These are phyloP conservation scores for Onygenales sp. DNA, from an alignment of 2,329 filamentous ascomycete genomes.

Conservation along the genomic window DNA sequence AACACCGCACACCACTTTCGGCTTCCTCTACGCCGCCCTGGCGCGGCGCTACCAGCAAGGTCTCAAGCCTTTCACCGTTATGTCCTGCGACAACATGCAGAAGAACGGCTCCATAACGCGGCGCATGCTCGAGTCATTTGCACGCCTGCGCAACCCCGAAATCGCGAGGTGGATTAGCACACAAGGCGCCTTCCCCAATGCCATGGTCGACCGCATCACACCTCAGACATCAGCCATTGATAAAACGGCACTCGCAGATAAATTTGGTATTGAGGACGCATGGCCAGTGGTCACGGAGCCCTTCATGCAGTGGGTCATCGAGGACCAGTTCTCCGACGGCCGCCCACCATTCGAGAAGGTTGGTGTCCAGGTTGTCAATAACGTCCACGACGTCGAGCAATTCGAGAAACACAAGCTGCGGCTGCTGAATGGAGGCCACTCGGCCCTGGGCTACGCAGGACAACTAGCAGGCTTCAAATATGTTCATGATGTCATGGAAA, in stretches of 20 bases:
- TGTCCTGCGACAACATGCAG: not conserved
- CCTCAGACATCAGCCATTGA: not conserved
- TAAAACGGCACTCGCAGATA: not conserved
- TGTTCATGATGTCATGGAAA: not conserved
- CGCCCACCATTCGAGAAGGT: not conserved
- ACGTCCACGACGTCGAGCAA: not conserved
- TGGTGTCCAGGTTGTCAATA: not conserved
- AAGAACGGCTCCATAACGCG: not conserved
- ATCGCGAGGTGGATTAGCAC: not conserved
- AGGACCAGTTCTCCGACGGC: not conserved
- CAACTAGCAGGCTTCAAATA: not conserved
- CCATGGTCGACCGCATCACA: not conserved
- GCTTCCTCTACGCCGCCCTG: not conserved
- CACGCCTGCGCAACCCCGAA: not conserved
- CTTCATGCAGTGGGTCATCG: not conserved
- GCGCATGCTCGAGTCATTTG: not conserved
- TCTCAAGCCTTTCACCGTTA: not conserved
- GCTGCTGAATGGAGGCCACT: not conserved
- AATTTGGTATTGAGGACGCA: not conserved
- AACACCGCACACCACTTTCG: not conserved
- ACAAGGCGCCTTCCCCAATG: not conserved
- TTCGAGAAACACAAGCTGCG: not conserved
- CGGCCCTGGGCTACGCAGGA: not conserved
- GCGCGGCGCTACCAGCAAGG: not conserved
- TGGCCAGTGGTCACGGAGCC: not conserved